Conservation (phyloP, 106 monocot species). For the Acanthochlamys bracteata region DNA sequence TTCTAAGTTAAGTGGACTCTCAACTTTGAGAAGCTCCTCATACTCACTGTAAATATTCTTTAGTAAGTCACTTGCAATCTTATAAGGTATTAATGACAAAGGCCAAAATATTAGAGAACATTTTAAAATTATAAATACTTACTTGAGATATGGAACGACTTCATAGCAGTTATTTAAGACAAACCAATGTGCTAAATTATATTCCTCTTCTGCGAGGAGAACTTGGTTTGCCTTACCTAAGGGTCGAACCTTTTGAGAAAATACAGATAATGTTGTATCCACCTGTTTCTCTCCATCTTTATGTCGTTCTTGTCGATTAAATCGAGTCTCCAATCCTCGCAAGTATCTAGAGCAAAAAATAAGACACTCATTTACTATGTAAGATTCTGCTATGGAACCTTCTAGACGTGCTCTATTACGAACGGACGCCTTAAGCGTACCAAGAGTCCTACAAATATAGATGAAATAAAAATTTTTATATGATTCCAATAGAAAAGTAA, state of each 20-base stretch:
- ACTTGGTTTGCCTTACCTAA: background rate
- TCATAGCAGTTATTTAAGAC: background rate
- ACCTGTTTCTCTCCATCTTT: background rate
- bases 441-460: background rate
- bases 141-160: background rate
- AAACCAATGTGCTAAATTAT: background rate
- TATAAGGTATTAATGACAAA: no score
- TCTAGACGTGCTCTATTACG: background rate
- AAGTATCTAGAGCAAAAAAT: background rate
- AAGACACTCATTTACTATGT: background rate
- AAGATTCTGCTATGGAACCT: background rate
- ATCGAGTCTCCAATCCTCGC: background rate
- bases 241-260: background rate
- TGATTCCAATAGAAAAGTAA: no score
- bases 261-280: background rate
- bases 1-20: no score
- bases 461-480: background rate
- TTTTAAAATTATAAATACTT: background rate
- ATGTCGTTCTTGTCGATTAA: background rate
- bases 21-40: no score
- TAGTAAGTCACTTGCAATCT: no score
- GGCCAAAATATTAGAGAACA: no score
- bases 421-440: background rate
- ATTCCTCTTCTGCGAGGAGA: background rate
- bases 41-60: no score